These are phyloP conservation scores for Alternaria tenuissima DNA, from an alignment of 2,329 filamentous ascomycete genomes.

Conservation along the genomic window DNA sequence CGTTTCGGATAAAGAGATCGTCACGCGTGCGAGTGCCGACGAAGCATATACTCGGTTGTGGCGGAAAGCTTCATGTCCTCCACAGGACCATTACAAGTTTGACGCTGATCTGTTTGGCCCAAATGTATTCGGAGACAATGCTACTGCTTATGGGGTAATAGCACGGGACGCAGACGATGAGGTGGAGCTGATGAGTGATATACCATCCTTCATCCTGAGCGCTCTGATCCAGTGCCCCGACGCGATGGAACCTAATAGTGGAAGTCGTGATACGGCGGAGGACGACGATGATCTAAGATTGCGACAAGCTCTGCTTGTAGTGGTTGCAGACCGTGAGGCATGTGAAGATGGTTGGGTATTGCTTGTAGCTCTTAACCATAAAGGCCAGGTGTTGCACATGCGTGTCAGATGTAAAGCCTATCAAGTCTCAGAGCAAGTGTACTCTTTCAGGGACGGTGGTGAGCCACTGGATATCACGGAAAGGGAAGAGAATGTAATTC, in stretches of 20 bases:
- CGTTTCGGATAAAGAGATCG: not conserved
- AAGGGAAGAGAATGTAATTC: not conserved
- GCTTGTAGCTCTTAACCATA: not conserved
- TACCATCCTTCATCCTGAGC: constrained; percentile 3
- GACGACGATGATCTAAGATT: not conserved
- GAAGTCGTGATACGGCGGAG: not conserved
- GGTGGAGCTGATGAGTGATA: constrained; percentile 3
- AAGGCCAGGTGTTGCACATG: constrained; percentile 3
- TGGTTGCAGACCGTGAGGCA: constrained; percentile 3
- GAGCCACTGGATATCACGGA: not conserved
- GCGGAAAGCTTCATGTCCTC: constrained; percentile 1
- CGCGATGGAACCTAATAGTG: not conserved
- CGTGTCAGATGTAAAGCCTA: constrained; percentile 3
- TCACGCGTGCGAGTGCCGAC: constrained; percentile 3
- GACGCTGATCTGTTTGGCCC: not conserved
- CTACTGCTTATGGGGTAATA: not conserved
- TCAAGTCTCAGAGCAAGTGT: not conserved
- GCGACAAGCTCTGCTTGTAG: not conserved
- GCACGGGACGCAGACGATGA: constrained; percentile 11
- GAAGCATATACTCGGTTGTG: not conserved
- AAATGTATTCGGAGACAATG: not conserved
- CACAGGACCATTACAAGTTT: not conserved
- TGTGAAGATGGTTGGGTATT: constrained; percentile 8
- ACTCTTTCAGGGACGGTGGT: not conserved
- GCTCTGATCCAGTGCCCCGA: constrained; percentile 8